Conservation (phyloP, 805 yeast species). For the Kodamaea neixiangensis region DNA sequence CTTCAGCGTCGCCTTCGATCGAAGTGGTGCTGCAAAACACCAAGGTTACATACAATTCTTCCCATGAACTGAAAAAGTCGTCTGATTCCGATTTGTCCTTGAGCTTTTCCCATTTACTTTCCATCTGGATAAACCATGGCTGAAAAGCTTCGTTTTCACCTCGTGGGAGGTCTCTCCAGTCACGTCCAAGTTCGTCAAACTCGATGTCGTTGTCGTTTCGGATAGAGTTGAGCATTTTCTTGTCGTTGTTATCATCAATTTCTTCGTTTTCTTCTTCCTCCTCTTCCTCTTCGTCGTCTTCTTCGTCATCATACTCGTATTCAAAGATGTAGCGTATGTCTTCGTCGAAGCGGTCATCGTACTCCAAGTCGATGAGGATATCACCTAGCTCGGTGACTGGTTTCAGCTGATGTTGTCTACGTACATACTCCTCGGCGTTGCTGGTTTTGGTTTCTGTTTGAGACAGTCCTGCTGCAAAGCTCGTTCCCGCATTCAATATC, state of each 20-base stretch:
- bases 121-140: slow-evolving; percentile 20
- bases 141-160: slow-evolving; percentile 47
- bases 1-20: slow-evolving; percentile 27
- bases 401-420: slow-evolving; percentile 22
- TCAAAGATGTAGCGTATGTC: slow-evolving; percentile 65
- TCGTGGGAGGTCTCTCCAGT: slow-evolving; percentile 73
- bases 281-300: slow-evolving; percentile 21
- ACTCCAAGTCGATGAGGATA: slow-evolving; percentile 54
- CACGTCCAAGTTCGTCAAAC: slow-evolving; percentile 61
- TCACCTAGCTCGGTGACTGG: slow-evolving; percentile 49
- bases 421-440: slow-evolving; percentile 12
- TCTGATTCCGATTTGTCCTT: slow-evolving; percentile 22
- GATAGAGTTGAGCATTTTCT: slow-evolving; percentile 5
- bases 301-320: slow-evolving; percentile 46
- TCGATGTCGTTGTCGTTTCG: slow-evolving; percentile 31
- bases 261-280: slow-evolving; percentile 22
- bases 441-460: background rate
- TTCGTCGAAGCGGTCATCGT: slow-evolving; percentile 68
- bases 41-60: slow-evolving; percentile 24
- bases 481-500: slow-evolving; percentile 26
- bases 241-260: slow-evolving; percentile 21
- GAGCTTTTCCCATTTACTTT: slow-evolving; percentile 19
- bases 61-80: slow-evolving; percentile 30
- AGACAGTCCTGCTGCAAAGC: slow-evolving; percentile 12
- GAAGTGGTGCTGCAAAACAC: slow-evolving; percentile 25